Evolutionary conservation across 2,329 filamentous ascomycete species (phyloP).

Genomic region (Didymella sp.): DNA sequence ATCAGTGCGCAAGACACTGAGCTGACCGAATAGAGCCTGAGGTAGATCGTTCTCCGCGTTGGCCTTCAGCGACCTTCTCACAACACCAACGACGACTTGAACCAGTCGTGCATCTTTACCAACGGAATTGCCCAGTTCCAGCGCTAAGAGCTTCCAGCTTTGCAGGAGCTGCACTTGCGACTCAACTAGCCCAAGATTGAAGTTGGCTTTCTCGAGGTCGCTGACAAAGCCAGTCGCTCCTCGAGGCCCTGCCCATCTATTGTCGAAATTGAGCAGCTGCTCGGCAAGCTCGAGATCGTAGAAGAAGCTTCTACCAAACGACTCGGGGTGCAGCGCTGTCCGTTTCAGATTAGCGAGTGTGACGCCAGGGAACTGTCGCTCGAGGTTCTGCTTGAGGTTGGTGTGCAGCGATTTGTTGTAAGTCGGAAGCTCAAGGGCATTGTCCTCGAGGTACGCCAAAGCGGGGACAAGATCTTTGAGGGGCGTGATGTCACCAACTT

Average conservation of each 20-base stretch:
- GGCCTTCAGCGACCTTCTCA: slow-evolving; percentile 76
- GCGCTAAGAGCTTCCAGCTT: slow-evolving; percentile 86
- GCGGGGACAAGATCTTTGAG: slow-evolving; percentile 75
- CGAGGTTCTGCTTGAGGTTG: slow-evolving; percentile 86
- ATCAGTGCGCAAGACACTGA: slow-evolving; percentile 78
- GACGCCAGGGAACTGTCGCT: slow-evolving; percentile 75
- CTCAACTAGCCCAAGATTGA: slow-evolving; percentile 90
- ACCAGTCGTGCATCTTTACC: slow-evolving; percentile 64
- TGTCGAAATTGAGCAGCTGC: slow-evolving; percentile 77
- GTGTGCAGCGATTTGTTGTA: slow-evolving; percentile 89
- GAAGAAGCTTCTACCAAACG: slow-evolving; percentile 79
- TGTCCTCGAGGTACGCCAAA: slow-evolving; percentile 78
- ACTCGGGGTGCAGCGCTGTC: slow-evolving; percentile 68
- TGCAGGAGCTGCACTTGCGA: slow-evolving; percentile 86
- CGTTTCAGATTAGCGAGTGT: slow-evolving; percentile 81
- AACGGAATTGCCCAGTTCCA: slow-evolving; percentile 77
- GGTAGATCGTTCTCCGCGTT: slow-evolving; percentile 77
- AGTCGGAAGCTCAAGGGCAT: slow-evolving; percentile 77
- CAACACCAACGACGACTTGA: slow-evolving; percentile 75
- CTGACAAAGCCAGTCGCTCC: slow-evolving; percentile 73
- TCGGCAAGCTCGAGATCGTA: slow-evolving; percentile 81
- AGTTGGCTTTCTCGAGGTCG: slow-evolving; percentile 86
- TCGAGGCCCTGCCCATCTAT: slow-evolving; percentile 70
- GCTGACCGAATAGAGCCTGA: slow-evolving; percentile 79
- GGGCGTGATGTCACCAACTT: slow-evolving; percentile 72